A percentile compares a stretch with the other conserved stretches of the same genome.
Evolutionary conservation across 192 early-diverging fungal genomes (phyloP).

Genomic region (Borealophlyctis nickersoniae): DNA sequence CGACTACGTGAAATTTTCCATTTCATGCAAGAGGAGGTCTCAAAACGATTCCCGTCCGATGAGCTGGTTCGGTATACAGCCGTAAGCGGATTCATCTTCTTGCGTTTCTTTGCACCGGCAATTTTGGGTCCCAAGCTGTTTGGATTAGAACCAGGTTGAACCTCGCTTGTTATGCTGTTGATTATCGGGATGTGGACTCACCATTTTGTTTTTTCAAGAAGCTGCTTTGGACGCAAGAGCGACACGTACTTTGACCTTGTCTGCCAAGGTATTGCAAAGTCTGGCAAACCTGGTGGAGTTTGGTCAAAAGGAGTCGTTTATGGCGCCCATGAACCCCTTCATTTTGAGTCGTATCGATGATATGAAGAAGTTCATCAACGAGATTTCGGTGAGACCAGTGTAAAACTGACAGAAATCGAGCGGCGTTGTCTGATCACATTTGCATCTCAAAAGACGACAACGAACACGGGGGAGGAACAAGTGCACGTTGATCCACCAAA

Average conservation of each 20-base stretch:
- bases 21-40: slow-evolving; percentile 17
- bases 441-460: too few species aligned
- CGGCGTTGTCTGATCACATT: too few species aligned
- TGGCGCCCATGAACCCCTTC: slow-evolving; percentile 32
- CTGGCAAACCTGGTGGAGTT: slow-evolving; percentile 42
- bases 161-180: slow-evolving; percentile 11
- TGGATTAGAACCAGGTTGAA: too few species aligned
- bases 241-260: slow-evolving; percentile 33
- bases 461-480: too few species aligned
- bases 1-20: slow-evolving; percentile 17
- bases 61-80: slow-evolving; percentile 24
- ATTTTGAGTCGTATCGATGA: slow-evolving; percentile 17
- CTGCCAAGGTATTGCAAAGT: slow-evolving; percentile 46
- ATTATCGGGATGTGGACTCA: too few species aligned
- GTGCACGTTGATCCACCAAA: too few species aligned
- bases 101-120: slow-evolving; percentile 52
- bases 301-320: slow-evolving; percentile 37
- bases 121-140: slow-evolving; percentile 36
- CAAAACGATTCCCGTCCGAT: slow-evolving; percentile 20
- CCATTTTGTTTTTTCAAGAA: slow-evolving; percentile 6
- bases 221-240: slow-evolving; percentile 32
- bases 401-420: too few species aligned
- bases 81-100: slow-evolving; percentile 50
- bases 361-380: slow-evolving; percentile 24
- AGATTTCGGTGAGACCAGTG: slow-evolving; percentile 23